These are phyloP conservation scores for Cyanidium caldarium DNA, from an alignment of 23 red algal genomes.

Conservation along the genomic window DNA sequence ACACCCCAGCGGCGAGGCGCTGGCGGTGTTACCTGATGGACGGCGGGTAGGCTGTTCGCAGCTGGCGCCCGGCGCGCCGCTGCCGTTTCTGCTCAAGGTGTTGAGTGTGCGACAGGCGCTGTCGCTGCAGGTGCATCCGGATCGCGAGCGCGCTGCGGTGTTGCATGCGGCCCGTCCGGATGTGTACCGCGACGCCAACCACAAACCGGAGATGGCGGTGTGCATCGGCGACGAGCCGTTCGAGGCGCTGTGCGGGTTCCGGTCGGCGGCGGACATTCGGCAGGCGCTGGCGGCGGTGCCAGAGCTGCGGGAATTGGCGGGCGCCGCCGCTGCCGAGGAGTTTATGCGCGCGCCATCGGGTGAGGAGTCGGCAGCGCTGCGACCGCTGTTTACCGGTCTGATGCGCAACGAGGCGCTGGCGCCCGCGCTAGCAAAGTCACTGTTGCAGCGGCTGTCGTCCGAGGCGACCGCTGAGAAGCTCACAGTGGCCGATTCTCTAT, in stretches of 20 bases:
- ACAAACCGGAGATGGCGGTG: slow-evolving; percentile 94
- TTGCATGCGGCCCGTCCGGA: slow-evolving; percentile 38
- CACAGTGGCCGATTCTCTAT: slow-evolving; percentile 28
- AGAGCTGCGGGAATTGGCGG: slow-evolving; percentile 8
- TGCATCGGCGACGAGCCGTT: slow-evolving; percentile 21
- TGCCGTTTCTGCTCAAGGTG: slow-evolving; percentile 88
- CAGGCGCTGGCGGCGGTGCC: slow-evolving; percentile 15
- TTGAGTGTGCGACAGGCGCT: slow-evolving; percentile 66
- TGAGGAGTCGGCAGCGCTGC: slow-evolving; percentile 11
- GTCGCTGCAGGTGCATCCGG: slow-evolving; percentile 83
- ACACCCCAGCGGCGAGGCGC: slow-evolving; percentile 44
- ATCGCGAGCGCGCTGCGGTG: slow-evolving; percentile 22
- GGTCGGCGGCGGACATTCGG: slow-evolving; percentile 39
- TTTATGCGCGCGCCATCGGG: not conserved
- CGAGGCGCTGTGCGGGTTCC: slow-evolving; percentile 73
- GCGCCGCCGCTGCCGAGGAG: not conserved
- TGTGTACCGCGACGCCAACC: slow-evolving; percentile 84
- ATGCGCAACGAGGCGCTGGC: slow-evolving; percentile 16
- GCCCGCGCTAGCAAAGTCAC: not conserved
- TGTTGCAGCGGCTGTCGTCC: not conserved
- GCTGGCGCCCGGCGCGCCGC: not conserved
- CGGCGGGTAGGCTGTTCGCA: not conserved
- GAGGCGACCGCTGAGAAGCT: not conserved
- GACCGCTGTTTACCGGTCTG: slow-evolving; percentile 29
- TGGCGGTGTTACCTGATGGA: not conserved